These are phyloP conservation scores for Sporobolomyces roseus DNA, from an alignment of 768 basidiomycete genomes.

Conservation along the genomic window DNA sequence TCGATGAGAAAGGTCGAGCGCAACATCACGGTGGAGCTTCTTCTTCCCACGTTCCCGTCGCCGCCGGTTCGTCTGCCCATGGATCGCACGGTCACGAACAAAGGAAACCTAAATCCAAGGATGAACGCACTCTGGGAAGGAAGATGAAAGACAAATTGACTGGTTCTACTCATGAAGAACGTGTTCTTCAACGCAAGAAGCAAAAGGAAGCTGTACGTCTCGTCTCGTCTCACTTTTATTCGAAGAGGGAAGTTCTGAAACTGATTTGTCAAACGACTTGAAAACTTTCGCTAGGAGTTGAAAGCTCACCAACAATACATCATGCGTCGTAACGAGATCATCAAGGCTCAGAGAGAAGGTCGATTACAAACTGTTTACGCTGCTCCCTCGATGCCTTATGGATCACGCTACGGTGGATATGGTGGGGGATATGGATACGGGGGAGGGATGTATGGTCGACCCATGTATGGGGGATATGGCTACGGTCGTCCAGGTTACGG, in stretches of 20 bases:
- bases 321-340: slow-evolving; percentile 24
- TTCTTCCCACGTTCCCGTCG: background rate
- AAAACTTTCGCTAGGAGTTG: background rate
- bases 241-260: no score
- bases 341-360: slow-evolving; percentile 2
- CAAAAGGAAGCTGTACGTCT: slow-evolving; percentile 31
- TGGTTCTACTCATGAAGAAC: slow-evolving; percentile 36
- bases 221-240: background rate
- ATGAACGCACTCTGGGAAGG: slow-evolving; percentile 38
- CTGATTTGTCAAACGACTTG: background rate
- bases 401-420: background rate
- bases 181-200: slow-evolving; percentile 21
- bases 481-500: slow-evolving; percentile 17
- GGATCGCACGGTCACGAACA: background rate
- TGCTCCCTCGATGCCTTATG: slow-evolving; percentile 21
- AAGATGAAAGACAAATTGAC: slow-evolving; percentile 43
- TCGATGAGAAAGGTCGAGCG: no score
- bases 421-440: slow-evolving; percentile 14
- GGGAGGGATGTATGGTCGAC: no score
- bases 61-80: background rate
- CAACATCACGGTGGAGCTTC: background rate
- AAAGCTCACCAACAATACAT: slow-evolving; percentile 31
- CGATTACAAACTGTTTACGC: slow-evolving; percentile 14
- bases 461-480: no score
- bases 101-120: slow-evolving; percentile 9